These are phyloP conservation scores for Exsudoporus floridanus DNA, from an alignment of 1,284 basidiomycete species.

Conservation along the genomic window DNA sequence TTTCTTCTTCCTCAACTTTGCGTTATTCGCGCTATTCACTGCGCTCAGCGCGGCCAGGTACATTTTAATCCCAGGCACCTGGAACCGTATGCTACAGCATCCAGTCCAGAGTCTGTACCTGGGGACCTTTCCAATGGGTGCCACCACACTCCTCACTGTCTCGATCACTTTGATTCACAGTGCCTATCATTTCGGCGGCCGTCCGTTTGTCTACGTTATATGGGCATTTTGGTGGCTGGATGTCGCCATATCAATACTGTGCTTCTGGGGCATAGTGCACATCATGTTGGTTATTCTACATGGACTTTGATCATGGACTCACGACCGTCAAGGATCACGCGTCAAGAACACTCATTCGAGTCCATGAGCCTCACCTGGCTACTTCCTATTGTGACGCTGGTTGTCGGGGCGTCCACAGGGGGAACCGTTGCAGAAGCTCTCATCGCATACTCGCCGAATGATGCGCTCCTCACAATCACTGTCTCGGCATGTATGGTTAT, in stretches of 20 bases:
- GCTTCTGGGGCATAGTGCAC: conserved; percentile 65
- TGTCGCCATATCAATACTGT: conserved; percentile 53
- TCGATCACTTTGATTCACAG: conserved; percentile 45
- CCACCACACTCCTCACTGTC: conserved; percentile 61
- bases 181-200: conserved; percentile 51
- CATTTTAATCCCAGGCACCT: conserved; percentile 54
- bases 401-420: conserved; percentile 69
- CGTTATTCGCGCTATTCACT: conserved; percentile 60
- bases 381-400: conserved; percentile 69
- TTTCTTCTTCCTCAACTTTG: conserved; percentile 68
- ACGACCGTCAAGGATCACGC: conserved; percentile 49
- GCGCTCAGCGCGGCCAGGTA: conserved; percentile 52
- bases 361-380: conserved; percentile 64
- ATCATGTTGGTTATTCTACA: conserved; percentile 49
- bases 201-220: conserved; percentile 54
- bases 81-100: conserved; percentile 56
- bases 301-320: background rate
- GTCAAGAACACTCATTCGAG: conserved; percentile 57
- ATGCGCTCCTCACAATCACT: conserved; percentile 56
- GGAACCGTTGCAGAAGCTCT: conserved; percentile 56
- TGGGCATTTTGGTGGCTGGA: conserved; percentile 79
- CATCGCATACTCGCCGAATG: conserved; percentile 41
- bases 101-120: conserved; percentile 67
- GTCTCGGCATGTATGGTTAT: conserved; percentile 54
- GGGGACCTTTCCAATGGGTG: conserved; percentile 71